Percentiles rank a stretch among this genome's conserved stretches.
Evolutionary conservation across 768 basidiomycete genomes (phyloP).

Genomic region (Phaeotremella fagi): DNA sequence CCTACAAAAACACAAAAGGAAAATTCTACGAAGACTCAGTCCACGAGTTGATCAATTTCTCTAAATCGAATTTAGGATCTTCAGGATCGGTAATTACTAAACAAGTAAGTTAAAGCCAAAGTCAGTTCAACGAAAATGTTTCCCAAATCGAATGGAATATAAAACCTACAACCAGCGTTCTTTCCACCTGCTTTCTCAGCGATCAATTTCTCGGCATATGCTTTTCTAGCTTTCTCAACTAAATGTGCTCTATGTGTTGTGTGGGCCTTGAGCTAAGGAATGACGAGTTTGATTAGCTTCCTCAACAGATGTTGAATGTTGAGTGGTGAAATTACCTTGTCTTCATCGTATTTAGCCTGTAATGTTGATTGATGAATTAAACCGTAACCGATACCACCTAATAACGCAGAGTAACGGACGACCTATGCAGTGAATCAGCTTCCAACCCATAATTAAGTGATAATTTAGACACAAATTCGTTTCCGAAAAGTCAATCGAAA

Average conservation of each 20-base stretch:
- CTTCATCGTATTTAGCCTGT: conserved; percentile 71
- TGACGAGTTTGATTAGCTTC: conserved; percentile 9
- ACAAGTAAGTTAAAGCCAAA: neutral
- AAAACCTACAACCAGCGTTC: conserved; percentile 49
- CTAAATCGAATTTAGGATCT: conserved; percentile 91
- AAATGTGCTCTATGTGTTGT: conserved; percentile 60
- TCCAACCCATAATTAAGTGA: too few relatives aligned
- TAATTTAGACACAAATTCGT: too few relatives aligned
- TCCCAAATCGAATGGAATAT: conserved; percentile 54
- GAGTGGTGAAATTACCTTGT: conserved; percentile 64
- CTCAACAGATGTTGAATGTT: neutral
- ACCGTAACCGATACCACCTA: conserved; percentile 82
- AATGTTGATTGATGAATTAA: conserved; percentile 86
- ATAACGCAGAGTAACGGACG: conserved; percentile 85
- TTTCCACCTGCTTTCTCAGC: conserved; percentile 51
- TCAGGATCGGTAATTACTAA: conserved; percentile 90
- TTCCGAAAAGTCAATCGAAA: too few relatives aligned
- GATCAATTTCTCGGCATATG: conserved; percentile 63
- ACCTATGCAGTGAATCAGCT: too few relatives aligned
- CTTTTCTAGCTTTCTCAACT: conserved; percentile 80
- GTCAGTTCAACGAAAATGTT: conserved; percentile 6
- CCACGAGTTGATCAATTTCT: conserved; percentile 60
- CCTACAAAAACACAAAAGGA: too few relatives aligned
- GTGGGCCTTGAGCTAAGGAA: conserved; percentile 17
- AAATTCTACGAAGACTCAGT: conserved; percentile 38